Conservation (phyloP, 2,329 filamentous ascomycete genomes). For the Claviceps spartinae region DNA sequence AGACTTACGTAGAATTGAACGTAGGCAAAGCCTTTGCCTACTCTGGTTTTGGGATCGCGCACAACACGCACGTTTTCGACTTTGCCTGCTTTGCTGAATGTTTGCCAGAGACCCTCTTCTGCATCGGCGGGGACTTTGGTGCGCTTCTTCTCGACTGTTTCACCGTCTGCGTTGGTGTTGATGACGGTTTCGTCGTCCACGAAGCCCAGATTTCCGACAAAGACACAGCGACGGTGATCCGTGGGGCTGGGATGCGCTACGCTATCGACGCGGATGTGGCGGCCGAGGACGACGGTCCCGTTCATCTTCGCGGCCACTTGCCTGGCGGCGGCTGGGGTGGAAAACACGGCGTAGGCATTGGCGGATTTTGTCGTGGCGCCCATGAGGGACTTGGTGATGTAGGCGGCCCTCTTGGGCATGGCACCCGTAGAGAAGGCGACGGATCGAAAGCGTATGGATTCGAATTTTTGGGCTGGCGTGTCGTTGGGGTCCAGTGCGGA, state of each 20-base stretch:
- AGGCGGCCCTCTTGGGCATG: constrained; percentile 88
- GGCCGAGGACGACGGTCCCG: constrained; percentile 67
- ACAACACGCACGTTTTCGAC: constrained; percentile 91
- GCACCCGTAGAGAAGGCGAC: constrained; percentile 65
- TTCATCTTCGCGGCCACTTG: constrained; percentile 68
- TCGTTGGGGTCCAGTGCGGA: constrained; percentile 50
- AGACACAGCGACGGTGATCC: constrained; percentile 83
- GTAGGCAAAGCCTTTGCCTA: constrained; percentile 95
- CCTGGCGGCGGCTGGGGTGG: constrained; percentile 58
- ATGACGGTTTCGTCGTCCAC: constrained; percentile 78
- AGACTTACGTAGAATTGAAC: constrained; percentile 70
- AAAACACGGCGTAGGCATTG: constrained; percentile 90
- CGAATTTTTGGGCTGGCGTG: constrained; percentile 54
- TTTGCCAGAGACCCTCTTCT: constrained; percentile 84
- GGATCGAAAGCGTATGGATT: constrained; percentile 89
- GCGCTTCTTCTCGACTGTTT: constrained; percentile 57
- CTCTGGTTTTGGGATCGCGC: constrained; percentile 75
- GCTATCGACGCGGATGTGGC: constrained; percentile 82
- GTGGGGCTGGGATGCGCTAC: constrained; percentile 74
- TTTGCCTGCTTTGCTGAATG: constrained; percentile 59
- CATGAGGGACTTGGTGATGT: constrained; percentile 81
- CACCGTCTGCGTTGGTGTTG: constrained; percentile 49
- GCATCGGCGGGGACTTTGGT: constrained; percentile 68
- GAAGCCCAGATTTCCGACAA: constrained; percentile 92
- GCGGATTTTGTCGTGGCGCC: constrained; percentile 81